Conservation (phyloP, 768 basidiomycete species). For the Crucibulum laeve region DNA sequence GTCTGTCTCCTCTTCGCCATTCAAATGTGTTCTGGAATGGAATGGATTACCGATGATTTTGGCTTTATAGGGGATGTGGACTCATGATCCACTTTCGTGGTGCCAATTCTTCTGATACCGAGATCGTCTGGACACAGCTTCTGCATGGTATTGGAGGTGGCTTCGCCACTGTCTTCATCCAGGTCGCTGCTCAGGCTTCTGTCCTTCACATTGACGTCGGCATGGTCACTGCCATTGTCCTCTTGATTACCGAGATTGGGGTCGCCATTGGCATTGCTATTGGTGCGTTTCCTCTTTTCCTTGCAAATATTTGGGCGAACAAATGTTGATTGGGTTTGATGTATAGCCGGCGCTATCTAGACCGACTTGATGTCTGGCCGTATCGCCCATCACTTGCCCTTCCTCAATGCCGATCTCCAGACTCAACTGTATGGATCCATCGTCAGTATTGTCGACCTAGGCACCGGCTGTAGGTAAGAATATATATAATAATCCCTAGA, state of each 20-base stretch:
- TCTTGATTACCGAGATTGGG: constrained; percentile 69
- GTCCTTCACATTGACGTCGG: constrained; percentile 65
- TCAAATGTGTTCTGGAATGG: too few relatives aligned
- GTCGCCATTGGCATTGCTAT: constrained; percentile 62
- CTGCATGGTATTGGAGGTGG: constrained; percentile 76
- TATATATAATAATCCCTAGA: too few relatives aligned
- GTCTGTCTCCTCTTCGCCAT: neutral
- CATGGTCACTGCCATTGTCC: constrained; percentile 60
- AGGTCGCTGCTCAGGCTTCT: constrained; percentile 61
- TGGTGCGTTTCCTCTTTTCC: constrained; percentile 27
- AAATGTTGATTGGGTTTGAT: too few relatives aligned
- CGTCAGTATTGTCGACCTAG: too few relatives aligned
- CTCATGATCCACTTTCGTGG: constrained; percentile 72
- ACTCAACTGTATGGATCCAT: constrained; percentile 53
- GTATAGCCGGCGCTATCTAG: constrained; percentile 60
- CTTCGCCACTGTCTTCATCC: constrained; percentile 51
- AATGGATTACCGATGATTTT: too few relatives aligned
- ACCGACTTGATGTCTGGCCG: constrained; percentile 60
- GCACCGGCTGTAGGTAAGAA: too few relatives aligned
- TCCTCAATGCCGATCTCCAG: constrained; percentile 35
- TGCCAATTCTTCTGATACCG: constrained; percentile 46
- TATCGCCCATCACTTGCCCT: constrained; percentile 52
- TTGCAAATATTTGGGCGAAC: neutral
- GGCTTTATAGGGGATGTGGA: constrained; percentile 43
- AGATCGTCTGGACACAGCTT: constrained; percentile 63